Evolutionary conservation across 768 basidiomycete species (phyloP).

Genomic region (Trametes elegans): DNA sequence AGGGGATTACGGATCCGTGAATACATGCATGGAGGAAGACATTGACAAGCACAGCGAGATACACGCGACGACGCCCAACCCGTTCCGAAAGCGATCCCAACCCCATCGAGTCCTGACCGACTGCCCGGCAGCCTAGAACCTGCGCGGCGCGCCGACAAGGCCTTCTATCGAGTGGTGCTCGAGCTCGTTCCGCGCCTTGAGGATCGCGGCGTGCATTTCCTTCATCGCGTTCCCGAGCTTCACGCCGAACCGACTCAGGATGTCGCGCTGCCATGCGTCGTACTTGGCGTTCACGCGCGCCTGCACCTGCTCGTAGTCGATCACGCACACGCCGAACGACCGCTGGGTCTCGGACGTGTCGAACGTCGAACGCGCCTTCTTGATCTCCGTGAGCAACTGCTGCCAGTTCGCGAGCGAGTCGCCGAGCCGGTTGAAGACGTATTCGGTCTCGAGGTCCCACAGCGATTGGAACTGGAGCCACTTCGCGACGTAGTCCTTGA

Average conservation of each 20-base stretch:
- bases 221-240: conserved; percentile 96
- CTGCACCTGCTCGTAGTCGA: conserved; percentile 98
- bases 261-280: conserved; percentile 96
- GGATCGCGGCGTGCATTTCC: conserved; percentile 91
- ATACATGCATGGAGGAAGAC: conserved; percentile 20
- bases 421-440: conserved; percentile 92
- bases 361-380: conserved; percentile 93
- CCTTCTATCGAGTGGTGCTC: conserved; percentile 97
- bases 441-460: conserved; percentile 97
- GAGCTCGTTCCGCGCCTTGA: conserved; percentile 92
- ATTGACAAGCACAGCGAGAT: conserved; percentile 15
- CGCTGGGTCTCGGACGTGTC: conserved; percentile 95
- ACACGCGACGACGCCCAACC: conserved; percentile 7
- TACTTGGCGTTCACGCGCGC: conserved; percentile 98
- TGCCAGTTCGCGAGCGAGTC: conserved; percentile 95
- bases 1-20: conserved; percentile 17
- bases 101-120: not conserved
- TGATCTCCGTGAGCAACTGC: conserved; percentile 93
- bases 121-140: conserved; percentile 18
- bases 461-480: conserved; percentile 99
- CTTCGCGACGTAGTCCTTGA: conserved; percentile 90
- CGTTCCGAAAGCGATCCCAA: not conserved
- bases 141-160: conserved; percentile 56
- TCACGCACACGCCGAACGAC: conserved; percentile 88
- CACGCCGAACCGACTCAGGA: conserved; percentile 85